Evolutionary conservation across 371 early-diverging fungal species (phyloP), one percentile per base, ranked within the genome.

Genomic region (Chytridium lagenaria): DNA sequence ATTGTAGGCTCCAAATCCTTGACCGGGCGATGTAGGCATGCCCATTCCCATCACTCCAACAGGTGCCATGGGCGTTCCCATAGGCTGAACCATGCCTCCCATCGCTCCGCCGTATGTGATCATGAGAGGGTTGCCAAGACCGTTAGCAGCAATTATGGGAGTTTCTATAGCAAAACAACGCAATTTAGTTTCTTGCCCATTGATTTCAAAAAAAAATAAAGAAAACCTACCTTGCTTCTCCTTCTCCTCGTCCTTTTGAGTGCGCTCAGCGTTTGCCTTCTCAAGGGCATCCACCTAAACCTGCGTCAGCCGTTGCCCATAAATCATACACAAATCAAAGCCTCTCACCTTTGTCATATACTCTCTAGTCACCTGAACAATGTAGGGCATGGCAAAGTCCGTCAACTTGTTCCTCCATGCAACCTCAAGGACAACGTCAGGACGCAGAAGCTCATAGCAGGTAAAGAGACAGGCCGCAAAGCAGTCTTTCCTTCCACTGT

Each of bases 351-450:
- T 80, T 15, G 64, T 64, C 26, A 76, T 73, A 68, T 72, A 77
- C 84, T 97, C 96, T 61, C 92, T 87, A 81, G 92, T 81, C 44
- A 88, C 84, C 74, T 98, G 95, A 75, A 98, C 92, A 85, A 97
- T 88, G 81, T 94, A 98, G 10, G 99, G 99, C 96, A 96, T 96
- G 28, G 96, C 92, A 84, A 95, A 93, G 74, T 96, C 96, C 44
- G 85, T 88, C 78, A 94, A 78, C 1, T 90, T 87, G 77, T 95
- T 88, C 37, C 96, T 86, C 97, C 98, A 98, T 3, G 95, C 87
- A 23, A 96, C 79, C 84, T 98, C 99, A 86, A 98, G 81, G 12
- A 97, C 95, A 16, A 94, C 89, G 80, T 97, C 98, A 0, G 98
- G 95, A 36, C 94, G 87, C 75, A 96, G 86, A 70, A 97, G 84